A percentile compares a stretch with the other conserved stretches of the same genome.
Conservation (phyloP, 495 filamentous ascomycete genomes). For the Choiromyces venosus region DNA sequence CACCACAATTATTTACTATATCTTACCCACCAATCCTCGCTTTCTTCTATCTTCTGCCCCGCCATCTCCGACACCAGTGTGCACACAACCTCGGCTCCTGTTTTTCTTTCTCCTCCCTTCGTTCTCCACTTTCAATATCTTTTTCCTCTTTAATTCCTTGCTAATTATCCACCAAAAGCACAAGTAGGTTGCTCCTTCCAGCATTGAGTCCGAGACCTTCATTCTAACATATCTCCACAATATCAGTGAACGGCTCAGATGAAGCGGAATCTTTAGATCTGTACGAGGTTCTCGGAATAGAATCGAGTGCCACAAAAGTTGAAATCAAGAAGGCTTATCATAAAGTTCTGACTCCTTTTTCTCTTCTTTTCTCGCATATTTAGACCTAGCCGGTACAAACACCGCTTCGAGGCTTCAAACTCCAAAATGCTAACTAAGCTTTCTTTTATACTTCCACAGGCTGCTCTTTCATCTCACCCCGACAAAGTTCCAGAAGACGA, state of each 20-base stretch:
- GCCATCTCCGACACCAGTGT: background rate
- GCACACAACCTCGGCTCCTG: background rate
- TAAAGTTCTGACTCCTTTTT: slow-evolving; percentile 63
- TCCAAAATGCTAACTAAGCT: background rate
- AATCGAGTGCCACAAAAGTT: slow-evolving; percentile 62
- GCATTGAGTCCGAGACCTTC: background rate
- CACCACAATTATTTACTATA: background rate
- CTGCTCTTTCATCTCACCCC: slow-evolving; percentile 81
- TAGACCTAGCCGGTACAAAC: slow-evolving; percentile 2
- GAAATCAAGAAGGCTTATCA: slow-evolving; percentile 97
- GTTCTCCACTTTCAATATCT: background rate
- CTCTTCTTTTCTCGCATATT: slow-evolving; percentile 8
- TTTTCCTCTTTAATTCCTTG: background rate
- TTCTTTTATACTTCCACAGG: slow-evolving; percentile 47
- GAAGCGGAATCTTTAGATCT: slow-evolving; percentile 45
- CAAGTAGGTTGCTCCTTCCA: background rate
- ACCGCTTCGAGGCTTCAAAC: slow-evolving; percentile 1
- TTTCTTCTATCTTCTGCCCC: background rate
- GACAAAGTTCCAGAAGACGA: slow-evolving; percentile 91
- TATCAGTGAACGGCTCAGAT: slow-evolving; percentile 42
- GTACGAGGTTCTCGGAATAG: slow-evolving; percentile 68
- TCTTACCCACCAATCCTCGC: background rate
- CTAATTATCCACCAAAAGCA: background rate
- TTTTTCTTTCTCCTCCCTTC: background rate
- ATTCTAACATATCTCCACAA: slow-evolving; percentile 4